Percentiles rank a stretch among this genome's conserved stretches.
Evolutionary conservation across 352 stramenopile species (phyloP).

Genomic region (Aphanomyces stellatus): DNA sequence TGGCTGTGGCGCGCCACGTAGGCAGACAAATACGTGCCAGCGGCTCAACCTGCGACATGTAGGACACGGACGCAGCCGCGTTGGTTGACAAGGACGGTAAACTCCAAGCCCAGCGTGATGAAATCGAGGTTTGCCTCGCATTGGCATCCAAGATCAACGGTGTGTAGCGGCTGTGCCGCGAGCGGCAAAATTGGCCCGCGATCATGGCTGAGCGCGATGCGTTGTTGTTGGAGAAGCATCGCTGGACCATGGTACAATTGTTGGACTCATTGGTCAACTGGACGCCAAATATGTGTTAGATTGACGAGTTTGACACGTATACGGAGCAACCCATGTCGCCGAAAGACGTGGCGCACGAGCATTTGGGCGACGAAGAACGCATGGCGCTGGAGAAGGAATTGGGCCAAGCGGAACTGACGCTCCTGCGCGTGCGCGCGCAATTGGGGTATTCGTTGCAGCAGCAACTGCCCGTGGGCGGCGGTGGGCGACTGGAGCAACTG

Average conservation of each 20-base stretch:
- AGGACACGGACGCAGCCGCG: conserved; percentile 22
- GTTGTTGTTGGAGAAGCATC: conserved; percentile 74
- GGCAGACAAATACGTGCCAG: too few species aligned
- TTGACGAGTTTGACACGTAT: conserved; percentile 49
- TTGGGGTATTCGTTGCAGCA: conserved; percentile 70
- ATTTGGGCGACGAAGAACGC: conserved; percentile 16
- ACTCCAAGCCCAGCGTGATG: conserved; percentile 34
- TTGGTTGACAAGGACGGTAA: conserved; percentile 44
- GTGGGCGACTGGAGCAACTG: conserved; percentile 58
- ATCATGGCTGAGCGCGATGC: conserved; percentile 73
- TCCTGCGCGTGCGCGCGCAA: conserved; percentile 62
- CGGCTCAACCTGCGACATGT: not conserved
- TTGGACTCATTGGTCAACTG: not conserved
- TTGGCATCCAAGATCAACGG: not conserved
- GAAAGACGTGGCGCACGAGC: conserved; percentile 38
- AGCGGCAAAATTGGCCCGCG: conserved; percentile 64
- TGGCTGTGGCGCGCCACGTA: conserved; percentile 28
- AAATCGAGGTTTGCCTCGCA: conserved; percentile 32
- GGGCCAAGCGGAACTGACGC: conserved; percentile 52
- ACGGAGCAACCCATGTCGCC: conserved; percentile 26
- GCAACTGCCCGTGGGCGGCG: conserved; percentile 33
- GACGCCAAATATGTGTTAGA: conserved; percentile 25
- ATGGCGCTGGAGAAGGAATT: conserved; percentile 55
- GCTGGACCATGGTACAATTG: conserved; percentile 59
- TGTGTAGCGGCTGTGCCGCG: conserved; percentile 50